These are phyloP conservation scores for Lathyrus aphaca DNA, from an alignment of 306 rosid species.

Conservation along the genomic window DNA sequence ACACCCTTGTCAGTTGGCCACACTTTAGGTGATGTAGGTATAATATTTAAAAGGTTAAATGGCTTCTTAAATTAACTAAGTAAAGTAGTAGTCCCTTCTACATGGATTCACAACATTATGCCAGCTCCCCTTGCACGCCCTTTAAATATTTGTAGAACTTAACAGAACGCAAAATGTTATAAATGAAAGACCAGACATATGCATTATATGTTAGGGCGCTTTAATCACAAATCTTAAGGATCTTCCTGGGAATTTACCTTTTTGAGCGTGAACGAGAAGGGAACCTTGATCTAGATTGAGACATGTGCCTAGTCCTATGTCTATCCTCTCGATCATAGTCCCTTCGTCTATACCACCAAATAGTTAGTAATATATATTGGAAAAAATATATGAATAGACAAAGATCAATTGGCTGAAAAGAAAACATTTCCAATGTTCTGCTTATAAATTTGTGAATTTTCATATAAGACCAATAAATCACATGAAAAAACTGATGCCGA, in stretches of 20 bases:
- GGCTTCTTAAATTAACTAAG: not conserved
- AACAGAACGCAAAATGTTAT: not conserved
- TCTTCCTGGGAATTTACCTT: constrained; percentile 55
- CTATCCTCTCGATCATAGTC: constrained; percentile 84
- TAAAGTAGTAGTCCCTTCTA: constrained; percentile 4
- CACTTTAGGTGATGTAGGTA: no score
- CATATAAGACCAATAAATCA: not conserved
- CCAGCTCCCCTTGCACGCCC: constrained; percentile 7
- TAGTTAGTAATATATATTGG: constrained; percentile 5
- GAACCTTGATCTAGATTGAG: constrained; percentile 67
- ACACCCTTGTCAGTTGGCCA: no score
- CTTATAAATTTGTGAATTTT: not conserved
- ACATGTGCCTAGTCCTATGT: constrained; percentile 62
- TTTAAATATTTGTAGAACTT: constrained; percentile 21
- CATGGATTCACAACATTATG: constrained; percentile 18
- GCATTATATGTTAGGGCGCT: not conserved
- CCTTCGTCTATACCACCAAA: constrained; percentile 60
- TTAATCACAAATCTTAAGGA: constrained; percentile 3
- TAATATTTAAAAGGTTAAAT: constrained; percentile 5
- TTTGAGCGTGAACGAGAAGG: constrained; percentile 94
- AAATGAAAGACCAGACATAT: not conserved
- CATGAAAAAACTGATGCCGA: not conserved
- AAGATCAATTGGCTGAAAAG: constrained; percentile 2
- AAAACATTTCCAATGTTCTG: not conserved
- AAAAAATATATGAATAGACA: not conserved